These are phyloP conservation scores for Mycosphaerella sp. DNA, from an alignment of 2,329 filamentous ascomycete genomes.

Conservation along the genomic window DNA sequence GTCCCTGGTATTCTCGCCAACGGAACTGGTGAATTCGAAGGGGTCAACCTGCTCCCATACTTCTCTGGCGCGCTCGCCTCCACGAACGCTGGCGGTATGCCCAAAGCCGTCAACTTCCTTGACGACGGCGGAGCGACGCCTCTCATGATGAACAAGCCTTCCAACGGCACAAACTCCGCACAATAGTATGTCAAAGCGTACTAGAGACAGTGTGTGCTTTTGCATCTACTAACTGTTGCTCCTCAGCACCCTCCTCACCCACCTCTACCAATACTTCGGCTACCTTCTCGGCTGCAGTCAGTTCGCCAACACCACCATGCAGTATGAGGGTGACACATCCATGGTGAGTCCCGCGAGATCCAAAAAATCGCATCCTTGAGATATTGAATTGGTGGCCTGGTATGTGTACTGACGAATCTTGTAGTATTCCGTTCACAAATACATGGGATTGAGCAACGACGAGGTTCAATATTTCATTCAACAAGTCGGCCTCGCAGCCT, in stretches of 20 bases:
- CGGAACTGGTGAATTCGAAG: slow-evolving; percentile 45
- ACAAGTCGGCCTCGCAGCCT: slow-evolving; percentile 52
- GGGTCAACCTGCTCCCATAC: slow-evolving; percentile 55
- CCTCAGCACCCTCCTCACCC: slow-evolving; percentile 51
- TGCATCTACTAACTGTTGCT: neutral
- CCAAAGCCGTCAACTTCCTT: slow-evolving; percentile 53
- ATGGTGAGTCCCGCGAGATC: slow-evolving; percentile 31
- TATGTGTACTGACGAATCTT: no score
- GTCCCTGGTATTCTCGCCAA: slow-evolving; percentile 53
- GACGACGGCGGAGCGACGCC: slow-evolving; percentile 54
- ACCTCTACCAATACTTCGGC: slow-evolving; percentile 58
- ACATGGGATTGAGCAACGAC: slow-evolving; percentile 49
- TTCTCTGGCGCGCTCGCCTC: slow-evolving; percentile 52
- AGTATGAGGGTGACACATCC: slow-evolving; percentile 44
- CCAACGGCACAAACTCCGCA: slow-evolving; percentile 46
- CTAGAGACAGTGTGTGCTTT: no score
- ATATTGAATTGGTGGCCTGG: no score
- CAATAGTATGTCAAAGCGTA: slow-evolving; percentile 47
- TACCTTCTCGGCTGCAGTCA: slow-evolving; percentile 51
- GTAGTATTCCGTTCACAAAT: slow-evolving; percentile 49
- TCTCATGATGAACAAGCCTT: slow-evolving; percentile 51
- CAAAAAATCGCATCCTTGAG: no score
- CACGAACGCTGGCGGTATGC: slow-evolving; percentile 46
- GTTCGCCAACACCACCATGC: slow-evolving; percentile 47
- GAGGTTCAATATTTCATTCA: slow-evolving; percentile 55